Conservation (phyloP, 495 filamentous ascomycete genomes). For the Polyplosphaeria fusca region DNA sequence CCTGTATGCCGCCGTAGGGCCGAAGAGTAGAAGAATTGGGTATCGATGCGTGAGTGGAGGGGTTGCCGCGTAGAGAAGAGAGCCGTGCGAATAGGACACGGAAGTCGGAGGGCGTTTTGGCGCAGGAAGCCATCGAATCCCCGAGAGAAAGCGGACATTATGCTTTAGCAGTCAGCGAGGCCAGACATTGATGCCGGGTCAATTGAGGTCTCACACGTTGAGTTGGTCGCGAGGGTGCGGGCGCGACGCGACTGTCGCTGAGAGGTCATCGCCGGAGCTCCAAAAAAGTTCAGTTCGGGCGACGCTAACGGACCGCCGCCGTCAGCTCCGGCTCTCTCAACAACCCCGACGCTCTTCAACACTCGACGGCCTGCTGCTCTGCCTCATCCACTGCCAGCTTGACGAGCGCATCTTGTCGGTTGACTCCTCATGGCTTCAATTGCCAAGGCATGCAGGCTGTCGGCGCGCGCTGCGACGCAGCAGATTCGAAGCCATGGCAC, state of each 20-base stretch:
- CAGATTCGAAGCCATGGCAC: slow-evolving; percentile 30
- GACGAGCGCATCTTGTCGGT: slow-evolving; percentile 1
- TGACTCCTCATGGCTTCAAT: slow-evolving; percentile 34
- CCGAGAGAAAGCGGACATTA: slow-evolving; percentile 27
- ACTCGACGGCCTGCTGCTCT: slow-evolving; percentile 5
- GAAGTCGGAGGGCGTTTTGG: slow-evolving; percentile 21
- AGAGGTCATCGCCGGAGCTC: too few species aligned
- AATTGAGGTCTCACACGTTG: too few species aligned
- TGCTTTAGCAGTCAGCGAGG: too few species aligned
- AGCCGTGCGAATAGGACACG: slow-evolving; percentile 19
- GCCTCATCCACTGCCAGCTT: not conserved
- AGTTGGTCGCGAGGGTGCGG: too few species aligned
- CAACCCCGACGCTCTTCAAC: slow-evolving; percentile 19
- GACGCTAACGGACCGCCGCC: slow-evolving; percentile 6
- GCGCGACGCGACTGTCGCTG: too few species aligned
- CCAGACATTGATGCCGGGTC: too few species aligned
- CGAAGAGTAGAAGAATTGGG: slow-evolving; percentile 8
- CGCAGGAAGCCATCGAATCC: slow-evolving; percentile 16
- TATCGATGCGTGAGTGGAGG: not conserved
- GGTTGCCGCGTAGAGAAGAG: slow-evolving; percentile 5
- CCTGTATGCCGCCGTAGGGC: slow-evolving; percentile 1
- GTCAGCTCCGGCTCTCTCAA: not conserved
- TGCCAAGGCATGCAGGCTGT: slow-evolving; percentile 31
- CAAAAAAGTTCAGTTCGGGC: not conserved
- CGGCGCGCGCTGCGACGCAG: slow-evolving; percentile 31